Conservation (phyloP, 2,329 filamentous ascomycete genomes). For the Chrysosporium keratinophilum region DNA sequence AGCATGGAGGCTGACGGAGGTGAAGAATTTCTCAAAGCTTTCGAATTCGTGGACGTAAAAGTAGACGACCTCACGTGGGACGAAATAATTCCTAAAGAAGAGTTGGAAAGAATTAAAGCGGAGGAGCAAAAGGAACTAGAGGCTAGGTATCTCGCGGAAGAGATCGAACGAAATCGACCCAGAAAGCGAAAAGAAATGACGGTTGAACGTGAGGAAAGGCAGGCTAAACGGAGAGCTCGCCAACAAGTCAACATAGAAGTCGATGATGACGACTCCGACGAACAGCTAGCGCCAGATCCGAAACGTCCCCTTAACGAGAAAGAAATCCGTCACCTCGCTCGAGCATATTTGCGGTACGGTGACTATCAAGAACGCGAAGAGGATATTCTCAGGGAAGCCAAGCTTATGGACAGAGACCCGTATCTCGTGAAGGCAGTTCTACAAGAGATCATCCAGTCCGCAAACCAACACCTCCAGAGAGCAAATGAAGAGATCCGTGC, state of each 20-base stretch:
- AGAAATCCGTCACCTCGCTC: constrained; percentile 82
- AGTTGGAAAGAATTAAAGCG: constrained; percentile 77
- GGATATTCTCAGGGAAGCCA: constrained; percentile 78
- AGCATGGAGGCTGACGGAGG: constrained; percentile 91
- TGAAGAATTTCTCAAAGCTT: constrained; percentile 83
- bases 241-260: constrained; percentile 55
- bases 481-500: constrained; percentile 54
- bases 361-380: constrained; percentile 79
- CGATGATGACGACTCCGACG: constrained; percentile 61
- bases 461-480: constrained; percentile 60
- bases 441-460: constrained; percentile 65
- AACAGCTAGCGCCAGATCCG: constrained; percentile 58
- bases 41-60: constrained; percentile 95
- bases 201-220: constrained; percentile 52
- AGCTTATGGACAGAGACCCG: constrained; percentile 68
- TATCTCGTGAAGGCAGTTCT: constrained; percentile 69
- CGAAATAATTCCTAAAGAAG: constrained; percentile 90
- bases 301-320: constrained; percentile 84
- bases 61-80: constrained; percentile 91
- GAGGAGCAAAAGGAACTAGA: constrained; percentile 79
- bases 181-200: constrained; percentile 59
- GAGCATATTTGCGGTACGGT: constrained; percentile 82
- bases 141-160: constrained; percentile 68
- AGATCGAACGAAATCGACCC: constrained; percentile 76
- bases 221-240: constrained; percentile 60